Base-by-base conservation (phyloP, 129 eudicot genomes). In the Flaveria linearis region DNA sequence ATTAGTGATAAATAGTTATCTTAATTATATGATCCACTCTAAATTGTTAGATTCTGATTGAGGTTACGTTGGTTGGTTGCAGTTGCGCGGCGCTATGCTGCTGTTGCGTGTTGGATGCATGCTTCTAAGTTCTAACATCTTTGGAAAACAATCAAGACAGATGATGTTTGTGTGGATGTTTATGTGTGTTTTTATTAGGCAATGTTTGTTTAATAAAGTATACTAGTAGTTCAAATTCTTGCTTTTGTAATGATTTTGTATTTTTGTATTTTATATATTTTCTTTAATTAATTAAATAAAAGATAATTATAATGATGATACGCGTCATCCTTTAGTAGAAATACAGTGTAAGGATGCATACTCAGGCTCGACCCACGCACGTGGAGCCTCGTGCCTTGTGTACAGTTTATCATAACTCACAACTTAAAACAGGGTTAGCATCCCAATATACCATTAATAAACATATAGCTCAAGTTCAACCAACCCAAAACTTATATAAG, bases 61-160 rank as follows among this genome's bases (percentile, higher is more conserved):
- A 6, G 3, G 20, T 20, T 52, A 23, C 39, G 30, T 53, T 76
- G n/a, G 25, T 53, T 71, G 75, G 7, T 36, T 45, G 13, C 85
- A 78, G 87, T 67, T 74, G 80, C 33, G 82, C 89, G 0, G 95
- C 84, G 9, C 30, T 80, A 64, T 88, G 92, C 70, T 88, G 90
- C 66, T 85, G 89, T 52, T 85, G 91, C 23, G 71, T 82, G 75
- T 75, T 88, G 86, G 92, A 88, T 49, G 73, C 72, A 55, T 88
- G 92, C 84, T 85, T 83, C 76, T 88, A 74, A 79, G 82, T 85
- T 83, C 76, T 88, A 74, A 79, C 45, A 55, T 64, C 68, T 41
- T 16, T 52, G 23, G 20, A 0, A 46, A 28, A 15, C 23, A 23
- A 58, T 23, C 23, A 61, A 7, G 39, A 53, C 39, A 22, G 22